These are phyloP conservation scores for Cyberlindnera americana DNA, from an alignment of 805 yeast species.

Conservation along the genomic window DNA sequence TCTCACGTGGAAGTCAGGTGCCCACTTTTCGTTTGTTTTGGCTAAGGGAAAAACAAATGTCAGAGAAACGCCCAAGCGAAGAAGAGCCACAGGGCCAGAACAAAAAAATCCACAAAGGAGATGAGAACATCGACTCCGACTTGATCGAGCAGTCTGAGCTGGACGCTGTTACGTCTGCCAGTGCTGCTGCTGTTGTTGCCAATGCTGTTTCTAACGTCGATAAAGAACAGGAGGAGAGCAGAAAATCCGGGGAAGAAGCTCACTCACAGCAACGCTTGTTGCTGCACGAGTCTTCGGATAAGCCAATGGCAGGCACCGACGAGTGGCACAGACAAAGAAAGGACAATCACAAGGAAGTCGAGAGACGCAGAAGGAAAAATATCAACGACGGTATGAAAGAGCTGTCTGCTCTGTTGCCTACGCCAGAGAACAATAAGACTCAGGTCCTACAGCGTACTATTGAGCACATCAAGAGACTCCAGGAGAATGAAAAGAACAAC, in stretches of 20 bases:
- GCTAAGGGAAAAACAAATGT: constrained; percentile 1
- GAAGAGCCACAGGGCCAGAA: constrained; percentile 1
- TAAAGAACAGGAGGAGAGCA: neutral
- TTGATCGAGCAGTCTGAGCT: constrained; percentile 15
- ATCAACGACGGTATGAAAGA: constrained; percentile 85
- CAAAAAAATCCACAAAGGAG: no score
- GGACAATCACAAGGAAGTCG: constrained; percentile 94
- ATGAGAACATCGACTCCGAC: constrained; percentile 25
- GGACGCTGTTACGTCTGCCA: no score
- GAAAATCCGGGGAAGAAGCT: neutral
- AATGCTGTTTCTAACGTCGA: constrained; percentile 6
- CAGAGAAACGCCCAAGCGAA: constrained; percentile 4
- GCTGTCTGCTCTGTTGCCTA: constrained; percentile 73
- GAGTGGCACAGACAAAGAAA: constrained; percentile 83
- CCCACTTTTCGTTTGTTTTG: no score
- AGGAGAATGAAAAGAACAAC: constrained; percentile 84
- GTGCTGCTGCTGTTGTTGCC: constrained; percentile 11
- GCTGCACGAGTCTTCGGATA: constrained; percentile 25
- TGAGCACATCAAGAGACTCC: constrained; percentile 83
- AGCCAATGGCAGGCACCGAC: constrained; percentile 70
- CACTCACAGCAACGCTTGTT: constrained; percentile 6
- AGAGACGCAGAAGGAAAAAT: constrained; percentile 84
- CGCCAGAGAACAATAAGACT: constrained; percentile 84
- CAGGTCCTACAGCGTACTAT: constrained; percentile 85
- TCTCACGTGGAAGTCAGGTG: constrained; percentile 28